Conservation (phyloP, 2,329 filamentous ascomycete genomes). For the Monosporascus ibericus region DNA sequence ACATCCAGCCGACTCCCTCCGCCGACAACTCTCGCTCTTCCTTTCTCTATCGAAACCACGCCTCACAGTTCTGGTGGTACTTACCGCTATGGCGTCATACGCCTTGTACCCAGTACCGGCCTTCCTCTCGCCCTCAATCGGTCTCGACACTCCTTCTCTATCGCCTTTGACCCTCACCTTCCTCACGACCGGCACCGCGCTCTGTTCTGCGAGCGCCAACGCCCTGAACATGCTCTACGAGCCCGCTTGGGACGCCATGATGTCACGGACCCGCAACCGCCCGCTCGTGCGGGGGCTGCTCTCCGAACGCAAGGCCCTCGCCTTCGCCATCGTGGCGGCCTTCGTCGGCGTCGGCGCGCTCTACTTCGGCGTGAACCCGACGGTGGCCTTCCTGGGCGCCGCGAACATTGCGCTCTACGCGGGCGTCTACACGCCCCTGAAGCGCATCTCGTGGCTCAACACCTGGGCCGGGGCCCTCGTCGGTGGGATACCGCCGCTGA, state of each 20-base stretch:
- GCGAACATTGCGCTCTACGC: conserved; percentile 87
- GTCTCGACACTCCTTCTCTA: conserved; percentile 66
- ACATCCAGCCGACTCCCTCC: conserved; percentile 44
- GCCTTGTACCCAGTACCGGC: conserved; percentile 88
- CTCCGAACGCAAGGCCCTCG: conserved; percentile 60
- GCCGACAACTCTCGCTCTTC: conserved; percentile 69
- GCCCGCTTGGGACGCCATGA: conserved; percentile 79
- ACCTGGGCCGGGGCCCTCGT: conserved; percentile 94
- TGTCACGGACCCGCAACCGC: conserved; percentile 87
- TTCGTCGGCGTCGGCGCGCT: conserved; percentile 63
- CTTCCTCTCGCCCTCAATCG: conserved; percentile 63
- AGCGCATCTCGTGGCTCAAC: conserved; percentile 78
- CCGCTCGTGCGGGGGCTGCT: conserved; percentile 81
- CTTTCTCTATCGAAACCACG: conserved; percentile 94
- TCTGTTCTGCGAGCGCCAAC: conserved; percentile 89
- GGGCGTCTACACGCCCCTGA: conserved; percentile 86
- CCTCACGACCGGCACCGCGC: conserved; percentile 80
- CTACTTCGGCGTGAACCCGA: conserved; percentile 89
- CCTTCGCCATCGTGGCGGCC: conserved; percentile 75
- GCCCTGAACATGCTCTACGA: conserved; percentile 97
- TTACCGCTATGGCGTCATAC: conserved; percentile 87
- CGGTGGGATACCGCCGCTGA: conserved; percentile 87
- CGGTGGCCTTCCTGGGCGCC: conserved; percentile 77
- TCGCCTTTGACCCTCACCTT: conserved; percentile 89
- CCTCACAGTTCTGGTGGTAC: conserved; percentile 82